phyloP scores from a whole-genome alignment of 495 filamentous ascomycete species.

The Aspergillus nidulans region DNA sequence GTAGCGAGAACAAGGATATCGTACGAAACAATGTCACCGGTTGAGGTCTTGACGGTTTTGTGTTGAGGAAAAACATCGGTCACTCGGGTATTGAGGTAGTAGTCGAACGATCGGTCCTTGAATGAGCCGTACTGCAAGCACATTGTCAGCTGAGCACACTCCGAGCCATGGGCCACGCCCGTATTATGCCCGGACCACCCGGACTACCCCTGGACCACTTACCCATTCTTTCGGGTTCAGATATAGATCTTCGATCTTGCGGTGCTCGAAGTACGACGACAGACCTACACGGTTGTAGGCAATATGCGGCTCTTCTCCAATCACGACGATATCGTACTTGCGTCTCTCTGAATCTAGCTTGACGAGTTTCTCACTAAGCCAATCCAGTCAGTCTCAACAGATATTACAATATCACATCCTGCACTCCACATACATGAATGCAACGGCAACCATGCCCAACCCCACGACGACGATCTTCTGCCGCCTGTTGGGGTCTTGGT shows the following conservation, averaged over 20 bases:
- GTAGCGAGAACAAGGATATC: conserved; percentile 89
- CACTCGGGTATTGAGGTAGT: conserved; percentile 80
- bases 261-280: conserved; percentile 88
- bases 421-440: conserved; percentile 85
- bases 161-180: too few relatives aligned
- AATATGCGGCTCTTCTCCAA: conserved; percentile 88
- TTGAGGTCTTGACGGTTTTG: conserved; percentile 68
- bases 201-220: background rate
- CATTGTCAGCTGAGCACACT: background rate
- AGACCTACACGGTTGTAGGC: conserved; percentile 97
- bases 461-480: conserved; percentile 84
- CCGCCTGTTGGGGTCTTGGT: conserved; percentile 23
- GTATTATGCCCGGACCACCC: too few relatives aligned
- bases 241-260: conserved; percentile 85
- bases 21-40: conserved; percentile 68
- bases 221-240: conserved; percentile 90
- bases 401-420: too few relatives aligned
- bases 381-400: background rate
- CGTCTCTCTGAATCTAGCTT: conserved; percentile 74
- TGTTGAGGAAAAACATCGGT: conserved; percentile 59
- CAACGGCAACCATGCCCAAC: conserved; percentile 92
- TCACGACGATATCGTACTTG: conserved; percentile 82
- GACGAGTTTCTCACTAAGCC: conserved; percentile 76
- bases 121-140: conserved; percentile 41
- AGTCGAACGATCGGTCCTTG: conserved; percentile 65